Conservation (phyloP, 2,329 filamentous ascomycete species). For the Proliferodiscus dingleyae region DNA sequence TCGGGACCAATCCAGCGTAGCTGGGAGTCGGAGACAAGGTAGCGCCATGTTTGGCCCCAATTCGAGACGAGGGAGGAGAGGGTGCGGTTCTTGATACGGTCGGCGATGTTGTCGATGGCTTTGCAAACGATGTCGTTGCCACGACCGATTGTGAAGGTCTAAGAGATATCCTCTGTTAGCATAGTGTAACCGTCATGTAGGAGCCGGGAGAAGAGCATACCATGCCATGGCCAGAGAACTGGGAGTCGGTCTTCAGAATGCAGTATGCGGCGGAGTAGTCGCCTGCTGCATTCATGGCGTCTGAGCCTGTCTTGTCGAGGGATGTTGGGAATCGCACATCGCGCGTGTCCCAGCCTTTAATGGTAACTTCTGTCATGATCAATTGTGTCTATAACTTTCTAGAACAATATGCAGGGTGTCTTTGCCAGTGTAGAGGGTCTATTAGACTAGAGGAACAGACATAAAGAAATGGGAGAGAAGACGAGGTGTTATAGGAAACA, state of each 20-base stretch:
- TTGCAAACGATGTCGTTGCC: slow-evolving; percentile 90
- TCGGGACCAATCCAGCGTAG: slow-evolving; percentile 92
- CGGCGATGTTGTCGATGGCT: slow-evolving; percentile 73
- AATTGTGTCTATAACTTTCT: background rate
- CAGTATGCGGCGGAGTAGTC: slow-evolving; percentile 96
- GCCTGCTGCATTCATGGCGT: slow-evolving; percentile 92
- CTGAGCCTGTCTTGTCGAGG: slow-evolving; percentile 90
- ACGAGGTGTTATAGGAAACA: background rate
- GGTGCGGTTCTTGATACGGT: slow-evolving; percentile 69
- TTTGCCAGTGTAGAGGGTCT: background rate
- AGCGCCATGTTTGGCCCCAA: slow-evolving; percentile 86
- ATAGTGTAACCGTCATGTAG: background rate
- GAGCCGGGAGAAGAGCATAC: slow-evolving; percentile 35
- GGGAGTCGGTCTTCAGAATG: slow-evolving; percentile 76
- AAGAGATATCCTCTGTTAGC: slow-evolving; percentile 6
- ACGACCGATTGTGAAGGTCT: slow-evolving; percentile 79
- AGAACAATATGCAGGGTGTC: too few species aligned
- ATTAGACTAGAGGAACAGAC: background rate
- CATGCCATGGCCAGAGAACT: slow-evolving; percentile 73
- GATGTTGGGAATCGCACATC: slow-evolving; percentile 86
- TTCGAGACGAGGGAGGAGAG: slow-evolving; percentile 72
- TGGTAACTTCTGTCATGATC: slow-evolving; percentile 54
- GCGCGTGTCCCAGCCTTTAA: slow-evolving; percentile 66
- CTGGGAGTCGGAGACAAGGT: slow-evolving; percentile 87
- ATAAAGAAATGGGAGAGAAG: background rate